These are phyloP conservation scores for Carex pumila DNA, from an alignment of 176 grass and related monocot species.

Conservation along the genomic window DNA sequence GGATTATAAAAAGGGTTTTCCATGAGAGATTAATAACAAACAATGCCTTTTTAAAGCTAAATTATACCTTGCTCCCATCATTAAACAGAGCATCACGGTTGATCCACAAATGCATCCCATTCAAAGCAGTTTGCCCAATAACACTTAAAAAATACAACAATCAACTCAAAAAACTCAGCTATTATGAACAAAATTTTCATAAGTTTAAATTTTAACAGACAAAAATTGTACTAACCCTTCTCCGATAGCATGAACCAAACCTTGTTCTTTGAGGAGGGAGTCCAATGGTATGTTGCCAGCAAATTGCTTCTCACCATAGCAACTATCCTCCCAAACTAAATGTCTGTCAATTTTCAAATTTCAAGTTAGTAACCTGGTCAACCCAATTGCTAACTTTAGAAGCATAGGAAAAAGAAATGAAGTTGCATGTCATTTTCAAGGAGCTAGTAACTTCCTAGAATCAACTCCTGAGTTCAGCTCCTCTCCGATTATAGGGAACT, in stretches of 20 bases:
- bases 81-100: background rate
- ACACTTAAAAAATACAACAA: slow-evolving; percentile 7
- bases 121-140: slow-evolving; percentile 35
- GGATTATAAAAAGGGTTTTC: background rate
- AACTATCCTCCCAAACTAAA: slow-evolving; percentile 87
- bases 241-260: slow-evolving; percentile 19
- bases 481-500: background rate
- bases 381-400: background rate
- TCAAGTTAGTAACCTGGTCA: background rate
- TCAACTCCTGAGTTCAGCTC: background rate
- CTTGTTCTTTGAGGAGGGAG: slow-evolving; percentile 26
- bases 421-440: slow-evolving; percentile 9
- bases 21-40: background rate
- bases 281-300: background rate
- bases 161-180: slow-evolving; percentile 1
- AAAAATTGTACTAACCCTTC: slow-evolving; percentile 27
- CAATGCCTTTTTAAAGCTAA: background rate
- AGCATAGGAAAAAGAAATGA: background rate
- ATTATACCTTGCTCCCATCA: background rate
- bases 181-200: background rate
- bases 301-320: slow-evolving; percentile 45
- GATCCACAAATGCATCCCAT: slow-evolving; percentile 26
- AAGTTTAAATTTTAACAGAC: background rate
- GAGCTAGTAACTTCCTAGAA: background rate
- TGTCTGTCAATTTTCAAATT: slow-evolving; percentile 39